phyloP scores from a whole-genome alignment of 257 asterid genomes.

The Solanum corneliomulleri region DNA sequence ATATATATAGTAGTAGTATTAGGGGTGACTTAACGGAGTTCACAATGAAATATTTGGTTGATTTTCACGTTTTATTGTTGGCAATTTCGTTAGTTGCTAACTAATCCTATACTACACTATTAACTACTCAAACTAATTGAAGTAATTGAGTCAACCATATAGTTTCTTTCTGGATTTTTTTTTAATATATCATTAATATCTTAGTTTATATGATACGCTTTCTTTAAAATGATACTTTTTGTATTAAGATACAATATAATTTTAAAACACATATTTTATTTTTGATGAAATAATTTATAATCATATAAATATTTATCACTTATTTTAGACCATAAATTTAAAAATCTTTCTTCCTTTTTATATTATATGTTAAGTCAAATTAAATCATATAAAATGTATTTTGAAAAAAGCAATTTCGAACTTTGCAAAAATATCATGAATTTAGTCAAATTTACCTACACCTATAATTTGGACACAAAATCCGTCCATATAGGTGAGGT shows the following conservation, averaged over 20 bases:
- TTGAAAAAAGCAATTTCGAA: accelerated
- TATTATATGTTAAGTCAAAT: no score
- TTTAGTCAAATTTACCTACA: neutral
- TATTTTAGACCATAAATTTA: no score
- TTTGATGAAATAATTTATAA: no score
- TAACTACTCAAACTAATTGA: neutral
- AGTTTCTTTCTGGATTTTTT: neutral
- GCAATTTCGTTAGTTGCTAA: neutral
- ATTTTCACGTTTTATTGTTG: neutral
- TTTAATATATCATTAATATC: no score
- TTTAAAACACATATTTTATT: no score
- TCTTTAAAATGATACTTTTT: no score
- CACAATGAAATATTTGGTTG: neutral
- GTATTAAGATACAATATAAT: no score
- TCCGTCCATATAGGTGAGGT: neutral
- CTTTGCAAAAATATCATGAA: neutral
- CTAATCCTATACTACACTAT: neutral
- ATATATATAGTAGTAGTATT: neutral
- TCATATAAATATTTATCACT: no score
- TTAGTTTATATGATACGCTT: no score
- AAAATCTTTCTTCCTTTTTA: no score
- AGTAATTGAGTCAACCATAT: neutral
- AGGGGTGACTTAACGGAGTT: neutral
- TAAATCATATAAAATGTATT: no score
- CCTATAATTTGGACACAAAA: neutral